Conservation (phyloP, 257 asterid genomes). For the Thymus mandschuricus region DNA sequence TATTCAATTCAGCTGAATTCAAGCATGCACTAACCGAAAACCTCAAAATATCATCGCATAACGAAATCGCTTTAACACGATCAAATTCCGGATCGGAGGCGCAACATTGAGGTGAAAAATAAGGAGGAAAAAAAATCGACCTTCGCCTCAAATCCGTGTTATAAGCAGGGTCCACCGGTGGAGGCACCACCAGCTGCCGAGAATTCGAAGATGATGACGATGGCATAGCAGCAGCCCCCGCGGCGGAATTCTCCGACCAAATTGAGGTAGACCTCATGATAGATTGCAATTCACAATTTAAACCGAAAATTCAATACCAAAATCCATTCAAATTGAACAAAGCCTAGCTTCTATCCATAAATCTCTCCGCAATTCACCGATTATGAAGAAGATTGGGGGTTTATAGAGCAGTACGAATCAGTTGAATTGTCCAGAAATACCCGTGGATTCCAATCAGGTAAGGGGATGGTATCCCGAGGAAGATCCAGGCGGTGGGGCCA, state of each 20-base stretch:
- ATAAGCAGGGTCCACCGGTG: slow-evolving; percentile 38
- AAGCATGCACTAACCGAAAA: slow-evolving; percentile 22
- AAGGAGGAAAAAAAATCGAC: slow-evolving; percentile 36
- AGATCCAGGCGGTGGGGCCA: slow-evolving; percentile 46
- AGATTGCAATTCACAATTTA: slow-evolving; percentile 26
- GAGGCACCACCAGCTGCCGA: slow-evolving; percentile 39
- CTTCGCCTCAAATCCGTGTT: slow-evolving; percentile 49
- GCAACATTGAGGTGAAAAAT: slow-evolving; percentile 37
- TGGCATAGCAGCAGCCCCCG: slow-evolving; percentile 37
- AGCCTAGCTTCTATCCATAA: slow-evolving; percentile 17
- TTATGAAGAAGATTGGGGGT: slow-evolving; percentile 31
- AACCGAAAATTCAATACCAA: slow-evolving; percentile 30
- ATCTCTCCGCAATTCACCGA: slow-evolving; percentile 32
- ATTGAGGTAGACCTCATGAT: slow-evolving; percentile 66
- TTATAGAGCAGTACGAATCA: slow-evolving; percentile 36
- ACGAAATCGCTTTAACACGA: slow-evolving; percentile 10
- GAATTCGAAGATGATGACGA: slow-evolving; percentile 42
- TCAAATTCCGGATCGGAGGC: slow-evolving; percentile 43
- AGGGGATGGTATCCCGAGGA: slow-evolving; percentile 14
- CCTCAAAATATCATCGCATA: slow-evolving; percentile 31
- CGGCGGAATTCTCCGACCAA: slow-evolving; percentile 61
- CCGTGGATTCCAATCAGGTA: slow-evolving; percentile 38
- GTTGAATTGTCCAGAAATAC: slow-evolving; percentile 32
- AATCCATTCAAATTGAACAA: slow-evolving; percentile 23
- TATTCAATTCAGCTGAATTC: slow-evolving; percentile 32